Evolutionary conservation across 2,329 filamentous ascomycete genomes (phyloP).

Genomic region (Gliomastix tumulicola): DNA sequence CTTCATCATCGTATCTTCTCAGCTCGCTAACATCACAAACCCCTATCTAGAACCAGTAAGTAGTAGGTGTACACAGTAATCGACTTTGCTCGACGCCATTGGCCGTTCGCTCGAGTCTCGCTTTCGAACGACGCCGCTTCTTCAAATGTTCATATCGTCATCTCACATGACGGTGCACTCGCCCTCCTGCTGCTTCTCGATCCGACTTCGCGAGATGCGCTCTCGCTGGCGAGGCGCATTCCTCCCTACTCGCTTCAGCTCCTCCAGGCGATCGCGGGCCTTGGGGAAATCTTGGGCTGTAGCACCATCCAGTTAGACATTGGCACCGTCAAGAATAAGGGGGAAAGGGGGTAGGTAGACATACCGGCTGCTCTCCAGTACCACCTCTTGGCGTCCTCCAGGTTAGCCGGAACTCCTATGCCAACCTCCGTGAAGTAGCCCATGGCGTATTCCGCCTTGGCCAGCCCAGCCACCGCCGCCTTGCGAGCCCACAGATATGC

Average conservation of each 20-base stretch:
- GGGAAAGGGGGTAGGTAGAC: constrained; percentile 38
- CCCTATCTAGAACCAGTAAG: too few species aligned
- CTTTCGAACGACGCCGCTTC: too few species aligned
- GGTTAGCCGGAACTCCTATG: constrained; percentile 76
- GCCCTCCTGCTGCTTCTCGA: constrained; percentile 78
- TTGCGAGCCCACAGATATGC: constrained; percentile 97
- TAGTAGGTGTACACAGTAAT: too few species aligned
- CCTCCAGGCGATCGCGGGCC: constrained; percentile 85
- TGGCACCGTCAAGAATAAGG: too few species aligned
- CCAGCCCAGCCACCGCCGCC: constrained; percentile 77
- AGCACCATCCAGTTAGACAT: too few species aligned
- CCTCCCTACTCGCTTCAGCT: constrained; percentile 74
- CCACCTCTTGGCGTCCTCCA: constrained; percentile 97
- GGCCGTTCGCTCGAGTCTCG: too few species aligned
- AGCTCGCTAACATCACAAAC: too few species aligned
- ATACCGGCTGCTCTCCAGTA: constrained; percentile 95
- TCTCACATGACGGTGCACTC: constrained; percentile 78
- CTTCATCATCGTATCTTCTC: too few species aligned
- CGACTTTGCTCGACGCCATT: too few species aligned
- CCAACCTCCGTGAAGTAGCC: constrained; percentile 96
- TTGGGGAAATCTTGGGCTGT: constrained; percentile 91
- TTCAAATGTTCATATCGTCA: constrained; percentile 1
- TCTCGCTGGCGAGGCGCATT: constrained; percentile 70
- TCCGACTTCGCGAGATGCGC: constrained; percentile 72
- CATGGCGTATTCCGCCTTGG: constrained; percentile 96